These are phyloP conservation scores for Nemania sp. DNA, from an alignment of 2,329 filamentous ascomycete species.

Conservation along the genomic window DNA sequence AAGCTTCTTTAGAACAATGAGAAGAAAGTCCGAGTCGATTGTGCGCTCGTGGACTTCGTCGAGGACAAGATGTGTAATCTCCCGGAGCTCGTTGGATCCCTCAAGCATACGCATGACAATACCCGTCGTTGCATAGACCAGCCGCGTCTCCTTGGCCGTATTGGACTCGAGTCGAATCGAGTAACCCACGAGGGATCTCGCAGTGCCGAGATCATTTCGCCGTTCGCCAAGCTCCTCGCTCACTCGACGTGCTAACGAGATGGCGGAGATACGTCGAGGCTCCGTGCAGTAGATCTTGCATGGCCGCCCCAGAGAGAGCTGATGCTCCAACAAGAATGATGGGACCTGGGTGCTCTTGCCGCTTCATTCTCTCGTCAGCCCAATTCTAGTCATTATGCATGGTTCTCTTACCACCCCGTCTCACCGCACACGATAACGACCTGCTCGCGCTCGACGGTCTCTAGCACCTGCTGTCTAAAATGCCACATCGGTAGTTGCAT, in stretches of 20 bases:
- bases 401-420: slow-evolving; percentile 73
- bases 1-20: slow-evolving; percentile 88
- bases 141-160: slow-evolving; percentile 75
- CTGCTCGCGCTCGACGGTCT: slow-evolving; percentile 77
- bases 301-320: slow-evolving; percentile 75
- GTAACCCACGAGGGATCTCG: slow-evolving; percentile 86
- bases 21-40: slow-evolving; percentile 94
- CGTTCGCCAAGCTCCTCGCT: slow-evolving; percentile 92
- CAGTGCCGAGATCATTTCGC: slow-evolving; percentile 79
- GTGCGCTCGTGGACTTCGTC: slow-evolving; percentile 97
- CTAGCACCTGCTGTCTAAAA: slow-evolving; percentile 78
- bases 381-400: background rate
- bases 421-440: slow-evolving; percentile 95
- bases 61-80: slow-evolving; percentile 92
- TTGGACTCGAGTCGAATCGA: slow-evolving; percentile 93
- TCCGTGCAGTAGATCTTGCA: slow-evolving; percentile 98
- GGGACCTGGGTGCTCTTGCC: slow-evolving; percentile 99
- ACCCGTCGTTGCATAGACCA: slow-evolving; percentile 87
- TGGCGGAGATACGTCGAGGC: slow-evolving; percentile 91
- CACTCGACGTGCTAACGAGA: slow-evolving; percentile 89
- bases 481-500: slow-evolving; percentile 88
- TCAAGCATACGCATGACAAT: slow-evolving; percentile 99
- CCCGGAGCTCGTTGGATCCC: slow-evolving; percentile 79
- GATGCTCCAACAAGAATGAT: slow-evolving; percentile 87
- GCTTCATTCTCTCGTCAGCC: slow-evolving; percentile 42